Base-by-base conservation (phyloP, 2,329 filamentous ascomycete species). In the Trichoderma atrobrunneum region DNA sequence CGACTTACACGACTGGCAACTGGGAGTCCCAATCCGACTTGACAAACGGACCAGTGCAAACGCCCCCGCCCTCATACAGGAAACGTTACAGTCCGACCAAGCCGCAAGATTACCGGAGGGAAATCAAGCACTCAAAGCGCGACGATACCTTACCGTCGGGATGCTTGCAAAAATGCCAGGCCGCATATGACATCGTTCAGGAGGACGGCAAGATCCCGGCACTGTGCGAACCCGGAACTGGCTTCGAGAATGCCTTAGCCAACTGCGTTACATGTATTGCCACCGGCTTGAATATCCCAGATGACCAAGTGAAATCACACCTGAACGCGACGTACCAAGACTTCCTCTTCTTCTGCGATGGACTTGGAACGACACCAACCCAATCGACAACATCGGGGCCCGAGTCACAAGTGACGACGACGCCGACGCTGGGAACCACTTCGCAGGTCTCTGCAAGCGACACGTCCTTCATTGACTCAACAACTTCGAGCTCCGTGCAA, bases 91-190 rank as follows among this genome's bases (percentile, higher is more conserved):
- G 26, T 0, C 57, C 60, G 6, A 57, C 39, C 36, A 77, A 71
- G 61, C 66, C 68, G 28, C 66, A 74, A 26, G 72, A 72, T 48
- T 62, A 73, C 1, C 76, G 77, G 32, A 73, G 68, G n/a, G 18
- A 77, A 10, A 72, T 78, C 69, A 72, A 68, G 16, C 76, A 84
- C 6, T 72, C 72, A 18, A 86, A 86, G 76, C 83, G 85, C 39
- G 84, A 7, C 32, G 84, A 7, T 54, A 8, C n/a, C 5, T 81
- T 81, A 0, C 88, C 89, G 0, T 68, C 83, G 0, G 59, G 81
- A 4, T 92, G 90, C 78, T 91, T 79, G 73, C 80, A 79, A 5
- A 60, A 76, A 0, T 92, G 90, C 78, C 86, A 90, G 74, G 81
- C 84, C 34, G 84, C 84, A 18, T 82, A 78, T 39, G 57, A 84